Percentiles rank a stretch among this genome's conserved stretches.
These are phyloP conservation scores for Alternaria brassicae DNA, from an alignment of 2,329 filamentous ascomycete species.

Conservation along the genomic window DNA sequence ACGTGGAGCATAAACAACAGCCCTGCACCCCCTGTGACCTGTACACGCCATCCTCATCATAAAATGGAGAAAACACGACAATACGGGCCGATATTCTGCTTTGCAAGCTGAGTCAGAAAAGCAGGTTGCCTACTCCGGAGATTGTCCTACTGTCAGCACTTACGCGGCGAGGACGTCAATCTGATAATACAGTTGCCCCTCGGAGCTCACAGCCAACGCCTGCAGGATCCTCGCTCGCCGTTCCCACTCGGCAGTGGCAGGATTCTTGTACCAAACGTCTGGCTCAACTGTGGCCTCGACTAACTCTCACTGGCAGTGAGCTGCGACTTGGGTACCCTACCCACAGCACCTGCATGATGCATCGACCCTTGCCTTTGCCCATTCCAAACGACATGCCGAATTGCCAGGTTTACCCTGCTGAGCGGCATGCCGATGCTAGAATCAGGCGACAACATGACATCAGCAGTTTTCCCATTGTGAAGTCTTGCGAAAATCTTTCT, in stretches of 20 bases:
- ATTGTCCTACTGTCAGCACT: background rate
- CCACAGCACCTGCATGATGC: constrained; percentile 7
- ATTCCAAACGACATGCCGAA: constrained; percentile 5
- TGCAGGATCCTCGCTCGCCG: background rate
- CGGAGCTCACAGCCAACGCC: background rate
- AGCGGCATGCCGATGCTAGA: constrained; percentile 4
- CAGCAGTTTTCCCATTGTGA: background rate
- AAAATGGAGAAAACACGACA: background rate
- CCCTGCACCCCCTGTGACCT: background rate
- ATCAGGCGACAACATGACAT: background rate
- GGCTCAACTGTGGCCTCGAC: background rate
- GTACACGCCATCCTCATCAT: background rate
- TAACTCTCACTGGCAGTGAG: background rate
- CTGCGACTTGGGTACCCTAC: background rate
- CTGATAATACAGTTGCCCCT: background rate
- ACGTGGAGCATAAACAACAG: background rate
- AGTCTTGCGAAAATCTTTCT: background rate
- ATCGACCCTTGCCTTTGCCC: background rate
- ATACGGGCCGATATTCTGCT: background rate
- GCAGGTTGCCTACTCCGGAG: background rate
- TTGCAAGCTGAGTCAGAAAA: background rate
- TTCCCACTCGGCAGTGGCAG: background rate
- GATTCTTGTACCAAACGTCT: background rate
- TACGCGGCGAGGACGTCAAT: constrained; percentile 5
- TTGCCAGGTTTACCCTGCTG: background rate